These are phyloP conservation scores for Metschnikowia sp. DNA, from an alignment of 805 yeast genomes.

Conservation along the genomic window DNA sequence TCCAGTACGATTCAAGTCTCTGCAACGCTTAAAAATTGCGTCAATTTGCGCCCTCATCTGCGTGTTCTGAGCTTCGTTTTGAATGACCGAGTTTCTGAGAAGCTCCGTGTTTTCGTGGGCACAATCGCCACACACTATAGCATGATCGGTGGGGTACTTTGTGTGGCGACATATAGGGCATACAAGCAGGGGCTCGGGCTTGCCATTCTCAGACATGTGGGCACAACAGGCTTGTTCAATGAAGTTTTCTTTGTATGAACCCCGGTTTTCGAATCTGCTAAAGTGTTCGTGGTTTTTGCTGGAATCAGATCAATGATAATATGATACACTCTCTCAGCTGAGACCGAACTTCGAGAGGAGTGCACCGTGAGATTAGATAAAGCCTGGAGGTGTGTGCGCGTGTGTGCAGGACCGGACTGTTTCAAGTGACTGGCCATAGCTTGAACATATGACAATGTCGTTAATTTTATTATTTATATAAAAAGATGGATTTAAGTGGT, in stretches of 20 bases:
- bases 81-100: slow-evolving; percentile 23
- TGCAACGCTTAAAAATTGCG: slow-evolving; percentile 22
- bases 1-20: slow-evolving; percentile 10
- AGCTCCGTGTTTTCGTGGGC: slow-evolving; percentile 19
- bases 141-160: slow-evolving; percentile 8
- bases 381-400: background rate
- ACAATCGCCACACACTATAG: slow-evolving; percentile 24
- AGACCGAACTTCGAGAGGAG: background rate
- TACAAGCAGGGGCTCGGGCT: background rate
- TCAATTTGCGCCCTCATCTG: slow-evolving; percentile 24
- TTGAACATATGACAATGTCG: no score
- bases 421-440: no score
- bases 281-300: background rate
- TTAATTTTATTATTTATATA: no score
- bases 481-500: no score
- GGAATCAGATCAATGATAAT: no score
- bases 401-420: no score
- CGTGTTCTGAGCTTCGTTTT: slow-evolving; percentile 24
- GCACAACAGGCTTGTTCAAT: background rate
- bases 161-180: slow-evolving; percentile 18
- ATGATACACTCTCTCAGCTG: background rate
- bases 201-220: slow-evolving; percentile 10
- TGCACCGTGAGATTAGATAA: slow-evolving; percentile 10
- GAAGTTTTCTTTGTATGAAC: no score
- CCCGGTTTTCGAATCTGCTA: background rate